These are phyloP conservation scores for Babesia ovis DNA, from an alignment of 169 alveolate species.

Conservation along the genomic window DNA sequence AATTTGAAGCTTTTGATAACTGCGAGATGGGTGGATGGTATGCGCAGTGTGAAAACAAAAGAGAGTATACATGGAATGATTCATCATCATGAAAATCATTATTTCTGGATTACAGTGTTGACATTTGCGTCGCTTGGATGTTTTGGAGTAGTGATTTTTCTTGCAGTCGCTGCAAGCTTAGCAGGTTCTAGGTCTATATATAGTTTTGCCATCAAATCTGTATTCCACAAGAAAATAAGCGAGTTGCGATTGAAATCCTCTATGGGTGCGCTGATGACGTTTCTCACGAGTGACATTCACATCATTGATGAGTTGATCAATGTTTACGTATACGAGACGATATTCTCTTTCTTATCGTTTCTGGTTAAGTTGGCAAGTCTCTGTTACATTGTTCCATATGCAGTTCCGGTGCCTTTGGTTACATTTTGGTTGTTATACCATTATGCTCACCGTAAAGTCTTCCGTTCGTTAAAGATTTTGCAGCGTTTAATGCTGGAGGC, in stretches of 20 bases:
- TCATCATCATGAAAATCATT: background rate
- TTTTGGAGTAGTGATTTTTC: background rate
- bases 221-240: conserved; percentile 12
- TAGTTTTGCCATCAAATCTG: conserved; percentile 10
- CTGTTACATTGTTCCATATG: conserved; percentile 46
- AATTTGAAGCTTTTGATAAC: conserved; percentile 3
- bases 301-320: conserved; percentile 26
- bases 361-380: conserved; percentile 25
- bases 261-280: conserved; percentile 40
- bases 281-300: conserved; percentile 31
- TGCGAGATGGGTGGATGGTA: conserved; percentile 20
- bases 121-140: background rate
- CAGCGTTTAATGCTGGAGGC: conserved; percentile 48
- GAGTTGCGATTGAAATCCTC: background rate
- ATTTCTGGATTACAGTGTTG: conserved; percentile 19
- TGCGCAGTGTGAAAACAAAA: background rate
- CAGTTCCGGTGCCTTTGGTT: conserved; percentile 28
- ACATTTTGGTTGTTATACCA: conserved; percentile 2
- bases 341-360: conserved; percentile 1
- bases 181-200: conserved; percentile 6
- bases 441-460: conserved; percentile 8
- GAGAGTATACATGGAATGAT: background rate
- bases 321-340: conserved; percentile 2
- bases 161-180: conserved; percentile 4
- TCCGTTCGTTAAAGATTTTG: conserved; percentile 40